Conservation (phyloP, 768 basidiomycete genomes). For the Tricholoma furcatifolium region DNA sequence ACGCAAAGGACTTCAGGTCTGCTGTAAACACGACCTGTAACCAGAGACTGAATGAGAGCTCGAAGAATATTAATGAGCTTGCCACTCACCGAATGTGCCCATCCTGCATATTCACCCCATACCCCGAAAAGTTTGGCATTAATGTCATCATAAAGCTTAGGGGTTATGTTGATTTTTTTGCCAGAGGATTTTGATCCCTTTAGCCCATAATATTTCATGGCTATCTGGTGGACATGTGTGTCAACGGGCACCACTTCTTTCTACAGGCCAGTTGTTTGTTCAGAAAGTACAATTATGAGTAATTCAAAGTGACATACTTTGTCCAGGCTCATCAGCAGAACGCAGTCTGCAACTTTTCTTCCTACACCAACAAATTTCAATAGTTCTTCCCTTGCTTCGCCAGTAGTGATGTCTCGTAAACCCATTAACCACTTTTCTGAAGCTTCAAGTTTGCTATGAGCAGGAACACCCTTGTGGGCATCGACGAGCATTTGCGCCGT, state of each 20-base stretch:
- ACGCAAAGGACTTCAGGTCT: constrained; percentile 66
- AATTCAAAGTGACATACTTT: constrained; percentile 48
- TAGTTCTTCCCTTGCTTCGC: constrained; percentile 69
- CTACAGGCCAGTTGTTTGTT: constrained; percentile 36
- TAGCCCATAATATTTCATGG: constrained; percentile 73
- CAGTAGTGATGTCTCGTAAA: constrained; percentile 49
- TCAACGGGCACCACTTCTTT: constrained; percentile 90
- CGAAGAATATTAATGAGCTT: not conserved
- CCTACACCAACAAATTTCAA: constrained; percentile 89
- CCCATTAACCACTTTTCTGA: constrained; percentile 61
- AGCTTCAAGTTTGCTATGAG: constrained; percentile 34
- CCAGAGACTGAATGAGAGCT: not conserved
- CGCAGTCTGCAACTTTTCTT: constrained; percentile 94
- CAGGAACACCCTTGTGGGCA: constrained; percentile 34
- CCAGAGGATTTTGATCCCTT: constrained; percentile 34
- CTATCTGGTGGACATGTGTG: constrained; percentile 93
- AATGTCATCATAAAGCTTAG: constrained; percentile 75
- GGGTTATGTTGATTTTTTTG: constrained; percentile 63
- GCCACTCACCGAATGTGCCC: constrained; percentile 76
- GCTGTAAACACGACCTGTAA: constrained; percentile 71
- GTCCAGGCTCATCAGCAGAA: constrained; percentile 89
- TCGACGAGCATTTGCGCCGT: constrained; percentile 79
- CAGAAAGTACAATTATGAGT: not conserved
- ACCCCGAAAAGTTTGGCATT: constrained; percentile 53
- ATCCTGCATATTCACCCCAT: constrained; percentile 89